These are phyloP conservation scores for Lobosporangium transversale DNA, from an alignment of 192 early-diverging fungal species.

Conservation along the genomic window DNA sequence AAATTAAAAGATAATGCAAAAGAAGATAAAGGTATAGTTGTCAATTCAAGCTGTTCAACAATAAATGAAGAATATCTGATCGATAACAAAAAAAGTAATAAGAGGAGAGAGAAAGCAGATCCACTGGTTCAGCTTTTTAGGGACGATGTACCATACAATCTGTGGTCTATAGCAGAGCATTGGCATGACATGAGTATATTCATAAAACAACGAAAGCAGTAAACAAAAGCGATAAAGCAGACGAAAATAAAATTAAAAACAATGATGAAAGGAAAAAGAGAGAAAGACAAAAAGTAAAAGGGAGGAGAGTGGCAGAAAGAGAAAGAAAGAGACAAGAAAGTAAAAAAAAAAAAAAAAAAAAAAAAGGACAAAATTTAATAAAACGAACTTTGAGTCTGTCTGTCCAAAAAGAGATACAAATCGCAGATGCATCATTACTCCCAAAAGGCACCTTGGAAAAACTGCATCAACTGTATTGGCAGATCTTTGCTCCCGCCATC, in stretches of 20 bases:
- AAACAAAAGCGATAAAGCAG: conserved; percentile 1
- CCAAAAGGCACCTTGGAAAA: neutral
- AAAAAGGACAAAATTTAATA: neutral
- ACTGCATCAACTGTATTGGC: neutral
- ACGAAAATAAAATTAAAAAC: neutral
- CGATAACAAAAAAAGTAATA: conserved; percentile 1
- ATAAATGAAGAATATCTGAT: too few species aligned
- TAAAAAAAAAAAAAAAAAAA: neutral
- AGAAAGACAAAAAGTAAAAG: neutral
- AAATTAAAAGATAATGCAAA: neutral
- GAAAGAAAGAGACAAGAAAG: neutral
- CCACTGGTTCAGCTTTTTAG: neutral
- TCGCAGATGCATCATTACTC: neutral
- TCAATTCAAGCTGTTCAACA: too few species aligned
- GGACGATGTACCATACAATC: neutral
- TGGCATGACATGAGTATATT: neutral
- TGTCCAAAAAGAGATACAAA: neutral
- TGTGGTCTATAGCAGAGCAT: too few species aligned
- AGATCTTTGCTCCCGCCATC: too few species aligned
- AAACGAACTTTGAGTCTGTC: neutral
- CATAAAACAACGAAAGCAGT: neutral
- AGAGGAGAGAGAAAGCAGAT: neutral
- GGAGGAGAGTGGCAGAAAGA: conserved; percentile 6
- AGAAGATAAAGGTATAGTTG: conserved; percentile 2
- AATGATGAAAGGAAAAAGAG: conserved; percentile 1